Percentiles rank a stretch among this genome's conserved stretches.
phyloP scores from a whole-genome alignment of 768 basidiomycete genomes.

The Cystoderma amianthinum region DNA sequence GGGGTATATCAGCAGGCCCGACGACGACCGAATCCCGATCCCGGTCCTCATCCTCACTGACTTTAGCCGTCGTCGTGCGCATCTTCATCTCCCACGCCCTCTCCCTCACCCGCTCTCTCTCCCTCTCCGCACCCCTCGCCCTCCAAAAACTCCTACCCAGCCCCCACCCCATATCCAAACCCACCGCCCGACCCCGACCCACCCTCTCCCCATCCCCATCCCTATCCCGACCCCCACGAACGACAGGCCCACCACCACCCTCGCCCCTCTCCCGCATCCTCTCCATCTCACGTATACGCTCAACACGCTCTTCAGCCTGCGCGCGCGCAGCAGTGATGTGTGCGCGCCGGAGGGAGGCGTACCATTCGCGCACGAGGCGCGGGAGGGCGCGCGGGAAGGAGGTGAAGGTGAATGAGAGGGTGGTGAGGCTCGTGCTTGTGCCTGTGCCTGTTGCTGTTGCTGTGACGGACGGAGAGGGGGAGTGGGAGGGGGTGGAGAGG shows the following conservation, averaged over 20 bases:
- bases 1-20: conserved; percentile 1
- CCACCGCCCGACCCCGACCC: conserved; percentile 28
- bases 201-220: too few relatives aligned
- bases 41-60: neutral
- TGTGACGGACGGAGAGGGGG: conserved; percentile 2
- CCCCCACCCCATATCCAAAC: neutral
- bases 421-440: conserved; percentile 9
- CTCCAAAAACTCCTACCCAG: too few relatives aligned
- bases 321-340: conserved; percentile 65
- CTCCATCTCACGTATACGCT: conserved; percentile 60
- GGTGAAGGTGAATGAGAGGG: conserved; percentile 12
- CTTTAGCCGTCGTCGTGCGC: neutral
- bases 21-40: neutral
- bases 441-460: conserved; percentile 4
- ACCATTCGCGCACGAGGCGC: conserved; percentile 43
- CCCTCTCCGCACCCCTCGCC: neutral
- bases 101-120: neutral
- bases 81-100: too few relatives aligned
- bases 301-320: conserved; percentile 62
- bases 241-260: conserved; percentile 12
- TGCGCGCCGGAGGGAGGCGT: conserved; percentile 55
- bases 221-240: conserved; percentile 52
- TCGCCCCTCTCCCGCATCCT: conserved; percentile 23
- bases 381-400: conserved; percentile 32
- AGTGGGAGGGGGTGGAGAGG: conserved; percentile 2